phyloP scores from a whole-genome alignment of 129 eudicot species.

The Silybum marianum region DNA sequence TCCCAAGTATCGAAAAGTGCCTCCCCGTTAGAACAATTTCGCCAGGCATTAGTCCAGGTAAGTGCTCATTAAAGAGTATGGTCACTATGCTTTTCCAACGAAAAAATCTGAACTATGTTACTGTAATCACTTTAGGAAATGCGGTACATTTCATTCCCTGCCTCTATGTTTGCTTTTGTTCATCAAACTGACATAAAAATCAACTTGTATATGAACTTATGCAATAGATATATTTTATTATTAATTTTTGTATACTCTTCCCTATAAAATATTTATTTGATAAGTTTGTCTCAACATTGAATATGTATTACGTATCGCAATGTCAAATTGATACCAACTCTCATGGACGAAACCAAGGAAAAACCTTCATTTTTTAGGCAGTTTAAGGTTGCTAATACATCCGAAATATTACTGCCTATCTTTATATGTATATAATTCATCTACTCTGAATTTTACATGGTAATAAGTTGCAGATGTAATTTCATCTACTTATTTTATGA shows the following conservation, averaged over 20 bases:
- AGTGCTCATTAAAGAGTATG: constrained; percentile 31
- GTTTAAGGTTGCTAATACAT: neutral
- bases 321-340: neutral
- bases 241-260: neutral
- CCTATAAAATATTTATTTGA: neutral
- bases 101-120: constrained; percentile 2
- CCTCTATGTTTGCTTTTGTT: neutral
- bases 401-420: neutral
- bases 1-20: constrained; percentile 63
- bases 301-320: neutral
- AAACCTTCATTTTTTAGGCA: neutral
- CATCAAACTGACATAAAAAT: neutral
- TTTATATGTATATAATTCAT: neutral
- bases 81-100: constrained; percentile 10
- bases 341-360: constrained; percentile 5
- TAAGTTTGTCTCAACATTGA: neutral
- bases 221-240: neutral
- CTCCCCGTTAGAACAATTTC: constrained; percentile 69
- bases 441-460: neutral
- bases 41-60: constrained; percentile 72
- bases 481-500: neutral
- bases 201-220: neutral
- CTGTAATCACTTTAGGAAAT: neutral
- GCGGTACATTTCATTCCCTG: constrained; percentile 7
- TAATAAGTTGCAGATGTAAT: neutral